Evolutionary conservation across 2,329 filamentous ascomycete species (phyloP), one percentile per base, ranked within the genome.

Genomic region (Xylariaceae sp.): DNA sequence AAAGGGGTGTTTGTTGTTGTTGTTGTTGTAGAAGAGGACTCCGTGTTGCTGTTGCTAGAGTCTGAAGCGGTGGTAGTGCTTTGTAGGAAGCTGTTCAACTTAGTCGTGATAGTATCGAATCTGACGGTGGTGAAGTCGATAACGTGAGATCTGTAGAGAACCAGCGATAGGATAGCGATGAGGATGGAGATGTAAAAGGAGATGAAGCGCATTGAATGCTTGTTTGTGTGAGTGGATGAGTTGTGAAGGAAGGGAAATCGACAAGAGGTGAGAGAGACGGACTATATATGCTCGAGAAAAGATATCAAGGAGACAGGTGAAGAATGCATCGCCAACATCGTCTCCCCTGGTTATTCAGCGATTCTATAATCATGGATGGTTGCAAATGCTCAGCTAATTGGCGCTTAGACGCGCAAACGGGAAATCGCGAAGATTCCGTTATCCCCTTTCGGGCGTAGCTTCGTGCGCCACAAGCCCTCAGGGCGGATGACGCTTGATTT

Each of bases 131-230:
- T 63, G 53, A 71, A 57, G 18, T 67, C 66, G 63, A 67, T 7
- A 23, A 76, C 64, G 52, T 69, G 69, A 54, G 73, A 68, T 58
- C 67, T 65, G 49, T 71, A 75, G 41, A 73, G 55, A 53, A 73
- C 11, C 18, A 75, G 64, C 4, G 76, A 77, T 55, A 71, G 60
- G 62, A 76, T 63, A 59, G 73, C 76, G 61, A 77, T 66, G 57
- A 76, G 59, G 63, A 75, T 67, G 58, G 76, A 74, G 55, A 76
- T 67, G 53, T 68, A 64, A 61, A 76, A 65, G 62, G 73, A 72
- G 58, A 76, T 56, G 62, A 69, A 63, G 72, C 71, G 76, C 76
- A 78, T 78, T 63, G 60, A 61, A 64, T 58, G 50, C 23, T 30
- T 30, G 5, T 30, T 30, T 30, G 5, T 30, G 23, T 30, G 23